Evolutionary conservation across 2,329 filamentous ascomycete species (phyloP).

Genomic region (Cladosporium oxysporum): DNA sequence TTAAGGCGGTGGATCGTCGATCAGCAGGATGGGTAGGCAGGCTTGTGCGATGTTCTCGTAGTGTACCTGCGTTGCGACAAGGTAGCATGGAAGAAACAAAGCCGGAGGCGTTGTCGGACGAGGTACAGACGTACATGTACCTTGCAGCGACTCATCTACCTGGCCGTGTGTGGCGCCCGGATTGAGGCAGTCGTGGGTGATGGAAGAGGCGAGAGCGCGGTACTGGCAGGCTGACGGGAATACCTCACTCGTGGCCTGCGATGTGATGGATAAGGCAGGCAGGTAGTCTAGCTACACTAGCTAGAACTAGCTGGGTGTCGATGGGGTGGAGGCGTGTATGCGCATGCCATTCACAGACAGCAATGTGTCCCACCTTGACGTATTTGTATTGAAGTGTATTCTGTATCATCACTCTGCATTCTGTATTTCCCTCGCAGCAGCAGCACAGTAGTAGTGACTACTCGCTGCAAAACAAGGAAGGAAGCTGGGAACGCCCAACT

Average conservation of each 20-base stretch:
- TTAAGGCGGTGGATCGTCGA: background rate
- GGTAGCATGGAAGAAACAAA: background rate
- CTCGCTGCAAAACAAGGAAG: background rate
- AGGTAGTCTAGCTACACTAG: background rate
- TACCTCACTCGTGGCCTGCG: background rate
- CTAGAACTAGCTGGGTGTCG: background rate
- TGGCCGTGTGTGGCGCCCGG: constrained; percentile 10
- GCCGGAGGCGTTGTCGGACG: background rate
- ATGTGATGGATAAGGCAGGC: constrained; percentile 1
- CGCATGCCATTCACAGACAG: background rate
- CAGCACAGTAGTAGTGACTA: background rate
- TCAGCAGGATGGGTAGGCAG: background rate
- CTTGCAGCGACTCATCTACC: constrained; percentile 15
- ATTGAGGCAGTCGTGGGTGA: constrained; percentile 6
- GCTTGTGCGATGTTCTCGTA: constrained; percentile 4
- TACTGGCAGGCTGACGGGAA: constrained; percentile 2
- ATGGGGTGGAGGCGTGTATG: background rate
- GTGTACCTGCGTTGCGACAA: constrained; percentile 12
- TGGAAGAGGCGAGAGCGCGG: constrained; percentile 4
- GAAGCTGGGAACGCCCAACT: background rate
- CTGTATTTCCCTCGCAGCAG: background rate
- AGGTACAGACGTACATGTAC: constrained; percentile 14
- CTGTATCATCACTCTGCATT: background rate
- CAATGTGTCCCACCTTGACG: background rate
- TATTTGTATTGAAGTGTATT: background rate